Evolutionary conservation across 164 flowering plant genomes (phyloP).

Genomic region (Stephania japonica): DNA sequence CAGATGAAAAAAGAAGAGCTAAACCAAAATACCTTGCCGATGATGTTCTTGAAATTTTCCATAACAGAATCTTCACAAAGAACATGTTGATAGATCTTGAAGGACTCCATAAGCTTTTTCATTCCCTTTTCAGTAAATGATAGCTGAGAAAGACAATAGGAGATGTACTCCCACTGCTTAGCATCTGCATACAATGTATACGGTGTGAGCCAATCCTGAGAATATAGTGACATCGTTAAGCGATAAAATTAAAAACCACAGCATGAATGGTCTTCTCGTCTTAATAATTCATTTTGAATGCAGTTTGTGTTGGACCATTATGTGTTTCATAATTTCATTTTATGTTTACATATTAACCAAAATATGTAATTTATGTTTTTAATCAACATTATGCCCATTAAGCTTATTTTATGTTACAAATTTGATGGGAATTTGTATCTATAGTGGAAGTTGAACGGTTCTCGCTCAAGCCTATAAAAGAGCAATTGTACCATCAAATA

Average conservation of each 20-base stretch:
- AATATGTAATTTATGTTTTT: too few species aligned
- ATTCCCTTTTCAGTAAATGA: slow-evolving; percentile 90
- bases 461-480: too few species aligned
- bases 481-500: too few species aligned
- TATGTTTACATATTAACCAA: too few species aligned
- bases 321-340: too few species aligned
- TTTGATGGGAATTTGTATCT: too few species aligned
- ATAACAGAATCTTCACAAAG: slow-evolving; percentile 70
- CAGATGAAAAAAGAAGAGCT: neutral
- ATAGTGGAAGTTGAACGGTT: too few species aligned
- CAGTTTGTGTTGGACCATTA: too few species aligned
- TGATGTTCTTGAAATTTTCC: slow-evolving; percentile 73
- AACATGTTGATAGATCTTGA: slow-evolving; percentile 79
- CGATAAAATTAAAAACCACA: neutral
- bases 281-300: neutral
- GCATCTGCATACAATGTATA: slow-evolving; percentile 46
- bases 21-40: slow-evolving; percentile 60
- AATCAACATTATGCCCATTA: too few species aligned
- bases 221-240: neutral
- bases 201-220: neutral
- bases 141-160: slow-evolving; percentile 93
- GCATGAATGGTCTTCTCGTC: neutral
- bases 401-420: too few species aligned
- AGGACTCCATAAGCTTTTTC: slow-evolving; percentile 80
- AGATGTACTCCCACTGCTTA: slow-evolving; percentile 79